Evolutionary conservation across 441 rosid species (phyloP), one percentile per base, ranked within the genome.

Genomic region (Populus hybrid): DNA sequence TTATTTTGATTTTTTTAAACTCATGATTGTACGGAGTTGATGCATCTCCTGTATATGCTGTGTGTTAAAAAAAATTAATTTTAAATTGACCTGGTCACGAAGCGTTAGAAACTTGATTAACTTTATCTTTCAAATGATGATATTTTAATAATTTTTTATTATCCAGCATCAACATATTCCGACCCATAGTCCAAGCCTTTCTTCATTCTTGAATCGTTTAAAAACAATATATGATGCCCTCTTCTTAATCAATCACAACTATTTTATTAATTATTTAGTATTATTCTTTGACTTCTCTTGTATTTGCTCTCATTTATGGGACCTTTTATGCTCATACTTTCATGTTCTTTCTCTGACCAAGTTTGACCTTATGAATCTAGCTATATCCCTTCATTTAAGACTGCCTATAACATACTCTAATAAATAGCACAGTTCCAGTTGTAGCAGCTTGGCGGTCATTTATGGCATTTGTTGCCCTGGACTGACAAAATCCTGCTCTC

Each of bases 371-470:
- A 0, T 14, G 19, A 46, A 46, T 46, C 7, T 4, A 14, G 57
- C 57, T 46, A 46, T 14, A 14, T 46, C 19, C 68, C 40, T 28
- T 68, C 73, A 78, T 83, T 74, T 71, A 80, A 70, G 21, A 59
- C 68, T 72, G 26, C 57, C 57, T 46, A 46, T 46, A 46, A 46
- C 69, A 32, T 14, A 46, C 61, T 19, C 75, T 28, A 76, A 59
- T 77, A 76, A 75, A 77, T 82, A 75, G 80, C 81, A 74, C 81
- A 79, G 79, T 76, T 46, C 74, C 81, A 80, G 78, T 70, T 46
- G 57, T 14, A 14, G 46, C 35, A 24, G 19, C 30, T 38, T 32
- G 79, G 76, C 67, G 21, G 50, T 66, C 82, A 86, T 84, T 75
- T 32, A 86, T 83, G 78, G 80, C 76, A 16, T 70, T 78, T 75